Conservation (phyloP, 176 grass and related monocot species). For the Oryza brachyantha region DNA sequence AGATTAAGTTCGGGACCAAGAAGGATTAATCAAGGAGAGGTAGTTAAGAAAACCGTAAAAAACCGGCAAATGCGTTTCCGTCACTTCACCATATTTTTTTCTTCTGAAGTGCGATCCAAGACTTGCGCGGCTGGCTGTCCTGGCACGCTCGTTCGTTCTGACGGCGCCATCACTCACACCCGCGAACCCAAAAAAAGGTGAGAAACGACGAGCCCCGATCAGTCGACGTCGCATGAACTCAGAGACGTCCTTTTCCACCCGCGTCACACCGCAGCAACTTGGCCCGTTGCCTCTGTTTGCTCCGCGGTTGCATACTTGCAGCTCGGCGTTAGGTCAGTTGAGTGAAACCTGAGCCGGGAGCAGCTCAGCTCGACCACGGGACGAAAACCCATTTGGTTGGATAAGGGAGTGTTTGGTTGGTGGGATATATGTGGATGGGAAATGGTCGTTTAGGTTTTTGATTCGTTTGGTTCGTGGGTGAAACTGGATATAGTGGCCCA, state of each 20-base stretch:
- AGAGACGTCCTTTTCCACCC: neutral
- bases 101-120: neutral
- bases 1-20: neutral
- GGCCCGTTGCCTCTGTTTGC: slow-evolving; percentile 6
- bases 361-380: neutral
- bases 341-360: neutral
- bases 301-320: neutral
- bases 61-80: neutral
- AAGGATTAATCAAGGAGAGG: neutral
- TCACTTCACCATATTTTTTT: neutral
- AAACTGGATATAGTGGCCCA: too few relatives aligned
- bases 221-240: neutral
- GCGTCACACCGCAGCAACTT: neutral
- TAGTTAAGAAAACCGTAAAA: neutral
- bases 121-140: neutral
- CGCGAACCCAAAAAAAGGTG: neutral
- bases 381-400: neutral
- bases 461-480: too few relatives aligned
- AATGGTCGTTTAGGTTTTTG: too few relatives aligned
- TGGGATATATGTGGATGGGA: too few relatives aligned
- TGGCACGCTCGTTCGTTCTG: neutral
- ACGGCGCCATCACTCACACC: neutral
- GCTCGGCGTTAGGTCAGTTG: neutral
- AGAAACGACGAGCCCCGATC: neutral
- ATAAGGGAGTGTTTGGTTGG: too few relatives aligned